Evolutionary conservation across 2,329 filamentous ascomycete species (phyloP).

Genomic region (Epichloe sp.): DNA sequence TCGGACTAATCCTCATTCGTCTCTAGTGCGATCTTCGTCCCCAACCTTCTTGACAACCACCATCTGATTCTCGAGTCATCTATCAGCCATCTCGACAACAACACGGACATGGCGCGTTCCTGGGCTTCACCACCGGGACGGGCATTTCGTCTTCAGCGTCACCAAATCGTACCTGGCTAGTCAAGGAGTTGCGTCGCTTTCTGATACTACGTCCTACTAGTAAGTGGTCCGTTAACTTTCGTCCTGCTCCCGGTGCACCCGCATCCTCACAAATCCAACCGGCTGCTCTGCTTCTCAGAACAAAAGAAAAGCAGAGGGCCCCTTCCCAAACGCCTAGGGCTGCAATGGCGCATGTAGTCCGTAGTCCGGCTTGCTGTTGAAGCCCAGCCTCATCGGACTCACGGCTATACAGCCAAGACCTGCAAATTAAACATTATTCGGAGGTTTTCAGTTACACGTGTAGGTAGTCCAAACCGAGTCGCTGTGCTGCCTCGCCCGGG

Average conservation of each 20-base stretch:
- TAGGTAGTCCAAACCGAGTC: not conserved
- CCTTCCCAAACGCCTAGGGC: not conserved
- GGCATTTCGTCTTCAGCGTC: not conserved
- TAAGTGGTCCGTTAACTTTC: not conserved
- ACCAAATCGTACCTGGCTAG: not conserved
- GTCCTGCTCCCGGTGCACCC: too few species aligned
- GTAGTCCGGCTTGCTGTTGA: not conserved
- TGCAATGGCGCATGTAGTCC: not conserved
- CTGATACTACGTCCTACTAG: not conserved
- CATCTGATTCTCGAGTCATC: not conserved
- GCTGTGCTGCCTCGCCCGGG: not conserved
- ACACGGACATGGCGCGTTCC: conserved; percentile 2
- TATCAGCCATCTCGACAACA: not conserved
- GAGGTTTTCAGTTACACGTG: not conserved
- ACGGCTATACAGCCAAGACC: not conserved
- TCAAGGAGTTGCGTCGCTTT: not conserved
- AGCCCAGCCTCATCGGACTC: not conserved
- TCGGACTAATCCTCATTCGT: not conserved
- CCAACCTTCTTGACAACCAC: not conserved
- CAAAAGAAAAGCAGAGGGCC: not conserved
- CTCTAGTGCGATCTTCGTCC: conserved; percentile 1
- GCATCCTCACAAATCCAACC: not conserved
- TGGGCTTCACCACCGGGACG: not conserved
- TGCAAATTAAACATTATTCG: conserved; percentile 1
- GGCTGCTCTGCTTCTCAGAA: not conserved